phyloP scores from a whole-genome alignment of 345 rosid species.

The Populus euphratica region DNA sequence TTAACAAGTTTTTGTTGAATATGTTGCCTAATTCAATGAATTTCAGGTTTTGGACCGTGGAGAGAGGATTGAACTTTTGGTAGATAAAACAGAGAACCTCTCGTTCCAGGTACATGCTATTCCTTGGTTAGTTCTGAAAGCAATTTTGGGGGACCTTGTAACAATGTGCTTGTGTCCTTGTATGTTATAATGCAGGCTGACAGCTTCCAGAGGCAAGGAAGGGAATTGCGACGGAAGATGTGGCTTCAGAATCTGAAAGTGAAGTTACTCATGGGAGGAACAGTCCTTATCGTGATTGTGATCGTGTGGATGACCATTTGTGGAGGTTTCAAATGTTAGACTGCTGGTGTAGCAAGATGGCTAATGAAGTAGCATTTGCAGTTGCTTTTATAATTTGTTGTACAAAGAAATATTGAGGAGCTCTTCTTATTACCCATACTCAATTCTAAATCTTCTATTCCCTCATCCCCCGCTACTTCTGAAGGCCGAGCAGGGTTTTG shows the following conservation, averaged over 20 bases:
- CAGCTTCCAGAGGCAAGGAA: slow-evolving; percentile 96
- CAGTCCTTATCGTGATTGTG: slow-evolving; percentile 46
- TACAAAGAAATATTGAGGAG: neutral
- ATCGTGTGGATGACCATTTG: slow-evolving; percentile 69
- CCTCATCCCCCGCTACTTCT: too few relatives aligned
- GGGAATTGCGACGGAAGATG: slow-evolving; percentile 90
- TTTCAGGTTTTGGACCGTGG: slow-evolving; percentile 92
- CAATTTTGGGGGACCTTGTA: neutral
- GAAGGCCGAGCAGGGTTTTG: too few relatives aligned
- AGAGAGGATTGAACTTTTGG: slow-evolving; percentile 89
- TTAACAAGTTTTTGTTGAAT: neutral
- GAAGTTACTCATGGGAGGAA: slow-evolving; percentile 84
- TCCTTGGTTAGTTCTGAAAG: neutral
- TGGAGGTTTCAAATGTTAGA: slow-evolving; percentile 67
- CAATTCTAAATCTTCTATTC: too few relatives aligned
- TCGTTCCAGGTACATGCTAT: slow-evolving; percentile 65
- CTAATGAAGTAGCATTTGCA: neutral
- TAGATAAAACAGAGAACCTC: slow-evolving; percentile 83
- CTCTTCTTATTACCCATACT: too few relatives aligned
- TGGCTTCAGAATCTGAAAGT: slow-evolving; percentile 86
- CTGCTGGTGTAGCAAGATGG: neutral
- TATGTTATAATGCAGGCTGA: slow-evolving; percentile 52
- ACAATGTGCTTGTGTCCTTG: neutral
- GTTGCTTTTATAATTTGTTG: neutral
- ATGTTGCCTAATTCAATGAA: neutral